Evolutionary conservation across 2,329 filamentous ascomycete genomes (phyloP).

Genomic region (Huntiella abstrusa): DNA sequence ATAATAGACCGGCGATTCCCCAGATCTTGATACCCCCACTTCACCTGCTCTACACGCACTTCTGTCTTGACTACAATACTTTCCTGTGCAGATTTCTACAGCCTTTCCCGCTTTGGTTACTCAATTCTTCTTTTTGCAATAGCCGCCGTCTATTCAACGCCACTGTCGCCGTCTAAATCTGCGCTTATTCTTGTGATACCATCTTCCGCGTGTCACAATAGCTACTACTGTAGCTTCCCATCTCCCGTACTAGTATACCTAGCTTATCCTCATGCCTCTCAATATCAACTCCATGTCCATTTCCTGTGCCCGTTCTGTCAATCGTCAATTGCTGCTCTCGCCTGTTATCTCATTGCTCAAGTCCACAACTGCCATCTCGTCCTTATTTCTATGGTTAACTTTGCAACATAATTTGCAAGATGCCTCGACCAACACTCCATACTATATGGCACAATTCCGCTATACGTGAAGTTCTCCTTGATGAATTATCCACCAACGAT

Average conservation of each 20-base stretch:
- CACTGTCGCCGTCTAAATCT: too few relatives aligned
- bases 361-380: not conserved
- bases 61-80: too few relatives aligned
- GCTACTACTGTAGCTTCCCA: too few relatives aligned
- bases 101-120: too few relatives aligned
- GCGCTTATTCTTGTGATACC: too few relatives aligned
- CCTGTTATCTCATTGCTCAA: not conserved
- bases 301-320: not conserved
- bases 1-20: too few relatives aligned
- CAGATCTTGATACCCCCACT: not conserved
- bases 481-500: constrained; percentile 29
- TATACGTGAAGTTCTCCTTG: constrained; percentile 32
- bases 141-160: too few relatives aligned
- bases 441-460: constrained; percentile 33
- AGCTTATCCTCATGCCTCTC: not conserved
- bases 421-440: constrained; percentile 21
- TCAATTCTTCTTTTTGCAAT: too few relatives aligned
- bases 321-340: constrained; percentile 3
- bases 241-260: too few relatives aligned
- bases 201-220: too few relatives aligned
- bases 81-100: too few relatives aligned
- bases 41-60: not conserved
- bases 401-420: constrained; percentile 3
- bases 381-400: constrained; percentile 9
- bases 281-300: not conserved